Evolutionary conservation across 441 rosid genomes (phyloP), one percentile per base, ranked within the genome.

Genomic region (Syzygium syzygioides): DNA sequence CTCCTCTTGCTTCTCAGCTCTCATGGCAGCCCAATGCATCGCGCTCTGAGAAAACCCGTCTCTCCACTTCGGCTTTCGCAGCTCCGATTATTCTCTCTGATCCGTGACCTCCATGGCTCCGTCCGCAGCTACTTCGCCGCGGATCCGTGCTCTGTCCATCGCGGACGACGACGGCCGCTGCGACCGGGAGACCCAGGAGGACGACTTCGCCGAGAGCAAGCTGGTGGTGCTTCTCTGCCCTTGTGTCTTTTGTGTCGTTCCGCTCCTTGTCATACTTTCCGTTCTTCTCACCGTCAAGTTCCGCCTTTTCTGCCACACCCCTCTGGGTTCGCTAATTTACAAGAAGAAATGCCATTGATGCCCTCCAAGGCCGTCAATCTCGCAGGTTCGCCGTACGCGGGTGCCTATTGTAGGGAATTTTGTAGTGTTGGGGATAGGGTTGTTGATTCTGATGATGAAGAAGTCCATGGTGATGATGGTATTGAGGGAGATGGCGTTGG

Each of bases 221-320:
- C 86, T 90, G 25, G 89, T 94, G 90, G 93, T 95, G 85, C 89
- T 91, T 90, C 95, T 94, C 85, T 94, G 91, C 88, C 97, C 95
- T 86, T 93, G 93, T 91, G 91, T 95, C 90, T 92, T 92, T 85
- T 94, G 96, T 86, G 87, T 95, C 86, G 87, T 93, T 86, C 92
- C 94, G 86, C 89, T 93, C 25, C 89, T 95, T 32, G 90, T 97
- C 60, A 89, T 93, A 55, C 90, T 94, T 79, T 91, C 93, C 37
- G 89, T 95, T 64, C 79, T 94, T 79, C 95, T 94, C 86, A 79
- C 87, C 85, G 87, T 95, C 93, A 95, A 94, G 92, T 92, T 95
- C 91, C 95, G 89, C 89, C 86, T 94, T 45, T 91, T 95, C 88
- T 95, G 94, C 92, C 96, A 93, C 90, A 93, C 95, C 28, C 98